Conservation (phyloP, 306 rosid species). For the Medicago truncatula region DNA sequence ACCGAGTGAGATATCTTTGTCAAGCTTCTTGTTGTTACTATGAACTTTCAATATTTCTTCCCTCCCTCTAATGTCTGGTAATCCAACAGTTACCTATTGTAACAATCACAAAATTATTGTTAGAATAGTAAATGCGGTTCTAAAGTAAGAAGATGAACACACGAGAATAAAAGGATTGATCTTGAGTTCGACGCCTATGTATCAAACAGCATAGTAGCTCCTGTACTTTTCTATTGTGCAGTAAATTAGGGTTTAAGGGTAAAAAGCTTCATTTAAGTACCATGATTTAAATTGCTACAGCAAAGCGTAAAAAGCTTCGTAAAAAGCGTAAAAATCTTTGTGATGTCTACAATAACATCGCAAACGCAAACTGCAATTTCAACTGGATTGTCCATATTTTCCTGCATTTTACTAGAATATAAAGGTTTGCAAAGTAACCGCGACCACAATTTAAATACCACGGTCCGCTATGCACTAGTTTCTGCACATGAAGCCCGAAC, state of each 20-base stretch:
- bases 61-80: slow-evolving; percentile 79
- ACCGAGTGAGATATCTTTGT: slow-evolving; percentile 57
- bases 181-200: background rate
- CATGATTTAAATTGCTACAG: background rate
- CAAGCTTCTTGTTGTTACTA: slow-evolving; percentile 74
- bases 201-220: no score
- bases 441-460: no score
- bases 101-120: slow-evolving; percentile 1
- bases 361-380: no score
- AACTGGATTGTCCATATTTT: no score
- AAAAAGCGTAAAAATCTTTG: no score
- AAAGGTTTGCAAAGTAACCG: no score
- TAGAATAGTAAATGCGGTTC: background rate
- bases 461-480: background rate
- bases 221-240: background rate
- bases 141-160: background rate
- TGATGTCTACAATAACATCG: background rate
- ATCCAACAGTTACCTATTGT: slow-evolving; percentile 65
- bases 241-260: background rate
- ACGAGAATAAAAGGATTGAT: background rate
- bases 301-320: no score
- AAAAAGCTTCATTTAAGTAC: background rate
- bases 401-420: no score
- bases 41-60: slow-evolving; percentile 81
- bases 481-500: background rate